Evolutionary conservation across 2,329 filamentous ascomycete species (phyloP).

Genomic region (Xylariaceae sp.): DNA sequence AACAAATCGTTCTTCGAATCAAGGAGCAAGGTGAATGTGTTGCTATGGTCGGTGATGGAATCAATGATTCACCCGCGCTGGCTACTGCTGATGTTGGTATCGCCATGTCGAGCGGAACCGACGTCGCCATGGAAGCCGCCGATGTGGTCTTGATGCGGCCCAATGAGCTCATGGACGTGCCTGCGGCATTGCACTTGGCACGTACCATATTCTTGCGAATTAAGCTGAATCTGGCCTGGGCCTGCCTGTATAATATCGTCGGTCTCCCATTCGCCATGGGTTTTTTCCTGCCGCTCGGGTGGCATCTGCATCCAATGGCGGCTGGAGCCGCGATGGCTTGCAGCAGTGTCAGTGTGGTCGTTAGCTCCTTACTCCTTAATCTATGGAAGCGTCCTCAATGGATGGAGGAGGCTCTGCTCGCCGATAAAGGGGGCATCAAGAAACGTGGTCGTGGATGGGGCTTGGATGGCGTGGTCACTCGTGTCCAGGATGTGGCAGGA

Average conservation of each 20-base stretch:
- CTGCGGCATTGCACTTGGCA: slow-evolving; percentile 76
- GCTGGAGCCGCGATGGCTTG: slow-evolving; percentile 92
- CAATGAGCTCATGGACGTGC: slow-evolving; percentile 88
- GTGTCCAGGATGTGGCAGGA: slow-evolving; percentile 37
- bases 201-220: slow-evolving; percentile 86
- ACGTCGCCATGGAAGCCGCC: slow-evolving; percentile 96
- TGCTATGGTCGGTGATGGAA: slow-evolving; percentile 96
- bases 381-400: slow-evolving; percentile 80
- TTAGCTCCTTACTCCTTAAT: slow-evolving; percentile 77
- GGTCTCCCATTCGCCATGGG: slow-evolving; percentile 97
- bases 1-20: slow-evolving; percentile 73
- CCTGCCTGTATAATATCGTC: slow-evolving; percentile 86
- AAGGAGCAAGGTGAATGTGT: slow-evolving; percentile 73
- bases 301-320: slow-evolving; percentile 87
- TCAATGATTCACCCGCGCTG: slow-evolving; percentile 95
- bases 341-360: slow-evolving; percentile 85
- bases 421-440: slow-evolving; percentile 48
- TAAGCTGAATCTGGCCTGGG: slow-evolving; percentile 89
- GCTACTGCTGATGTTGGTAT: slow-evolving; percentile 92
- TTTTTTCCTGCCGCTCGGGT: slow-evolving; percentile 83
- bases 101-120: slow-evolving; percentile 85
- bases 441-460: slow-evolving; percentile 39
- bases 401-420: slow-evolving; percentile 71
- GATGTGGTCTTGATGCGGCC: slow-evolving; percentile 94
- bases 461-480: slow-evolving; percentile 36